These are phyloP conservation scores for Rhodotorula sp. DNA, from an alignment of 1,284 basidiomycete species.

Conservation along the genomic window DNA sequence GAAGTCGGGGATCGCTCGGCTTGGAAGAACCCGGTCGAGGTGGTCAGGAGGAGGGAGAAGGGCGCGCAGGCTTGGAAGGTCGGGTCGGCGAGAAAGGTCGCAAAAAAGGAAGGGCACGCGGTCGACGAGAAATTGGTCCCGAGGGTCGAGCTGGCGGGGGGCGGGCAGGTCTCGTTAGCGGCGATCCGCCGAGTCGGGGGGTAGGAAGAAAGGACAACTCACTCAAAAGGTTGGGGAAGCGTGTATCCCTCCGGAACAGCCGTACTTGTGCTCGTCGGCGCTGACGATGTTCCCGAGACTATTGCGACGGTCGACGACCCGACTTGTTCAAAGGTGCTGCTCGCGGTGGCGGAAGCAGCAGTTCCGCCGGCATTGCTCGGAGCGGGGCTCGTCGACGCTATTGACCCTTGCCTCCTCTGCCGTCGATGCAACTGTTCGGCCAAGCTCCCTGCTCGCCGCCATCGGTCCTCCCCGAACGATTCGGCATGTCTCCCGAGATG, in stretches of 20 bases:
- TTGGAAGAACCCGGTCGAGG: conserved; percentile 43
- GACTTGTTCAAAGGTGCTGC: too few relatives aligned
- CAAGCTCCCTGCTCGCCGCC: neutral
- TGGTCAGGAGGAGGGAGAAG: conserved; percentile 43
- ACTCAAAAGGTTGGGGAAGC: conserved; percentile 40
- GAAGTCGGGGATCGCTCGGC: conserved; percentile 26
- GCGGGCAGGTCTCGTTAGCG: neutral
- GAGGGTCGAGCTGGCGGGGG: conserved; percentile 35
- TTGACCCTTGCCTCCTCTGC: neutral
- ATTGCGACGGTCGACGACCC: neutral
- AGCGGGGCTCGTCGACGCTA: neutral
- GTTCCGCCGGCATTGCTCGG: too few relatives aligned
- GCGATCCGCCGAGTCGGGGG: neutral
- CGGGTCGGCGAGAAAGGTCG: conserved; percentile 40
- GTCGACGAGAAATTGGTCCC: conserved; percentile 42
- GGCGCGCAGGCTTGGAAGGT: conserved; percentile 41
- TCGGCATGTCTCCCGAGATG: neutral
- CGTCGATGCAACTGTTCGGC: neutral
- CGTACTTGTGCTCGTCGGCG: conserved; percentile 7
- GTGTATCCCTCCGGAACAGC: conserved; percentile 29
- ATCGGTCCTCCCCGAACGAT: neutral
- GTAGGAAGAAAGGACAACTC: neutral
- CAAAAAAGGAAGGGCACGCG: conserved; percentile 43
- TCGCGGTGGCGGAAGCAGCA: too few relatives aligned
- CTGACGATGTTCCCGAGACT: neutral